Conservation (phyloP, 2,329 filamentous ascomycete genomes). For the Pseudopyrenochaeta lycopersici region DNA sequence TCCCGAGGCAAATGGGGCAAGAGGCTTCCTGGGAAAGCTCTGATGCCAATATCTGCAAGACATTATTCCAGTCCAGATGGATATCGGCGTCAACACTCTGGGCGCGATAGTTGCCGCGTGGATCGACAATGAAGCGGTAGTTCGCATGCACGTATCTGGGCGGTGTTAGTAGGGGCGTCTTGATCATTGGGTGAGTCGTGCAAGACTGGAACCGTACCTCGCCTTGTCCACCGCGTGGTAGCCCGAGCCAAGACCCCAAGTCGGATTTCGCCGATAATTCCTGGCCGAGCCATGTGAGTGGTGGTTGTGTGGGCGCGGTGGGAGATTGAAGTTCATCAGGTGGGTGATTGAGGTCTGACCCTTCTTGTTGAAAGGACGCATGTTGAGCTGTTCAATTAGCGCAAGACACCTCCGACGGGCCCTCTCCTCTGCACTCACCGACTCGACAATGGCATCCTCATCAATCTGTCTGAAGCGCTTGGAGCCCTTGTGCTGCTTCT, state of each 20-base stretch:
- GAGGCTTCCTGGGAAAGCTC: slow-evolving; percentile 86
- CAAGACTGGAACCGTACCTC: slow-evolving; percentile 60
- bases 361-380: slow-evolving; percentile 72
- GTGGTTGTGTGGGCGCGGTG: slow-evolving; percentile 73
- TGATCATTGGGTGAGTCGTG: background rate
- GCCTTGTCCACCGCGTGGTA: slow-evolving; percentile 93
- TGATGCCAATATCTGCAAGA: slow-evolving; percentile 91
- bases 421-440: slow-evolving; percentile 63
- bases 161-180: slow-evolving; percentile 8
- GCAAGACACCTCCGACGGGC: background rate
- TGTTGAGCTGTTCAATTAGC: slow-evolving; percentile 61
- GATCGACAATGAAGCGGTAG: slow-evolving; percentile 94
- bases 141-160: slow-evolving; percentile 88
- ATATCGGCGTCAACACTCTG: slow-evolving; percentile 89
- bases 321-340: slow-evolving; percentile 87
- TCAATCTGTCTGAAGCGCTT: slow-evolving; percentile 77
- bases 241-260: slow-evolving; percentile 86
- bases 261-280: slow-evolving; percentile 70
- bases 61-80: slow-evolving; percentile 87
- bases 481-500: slow-evolving; percentile 85
- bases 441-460: slow-evolving; percentile 88
- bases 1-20: slow-evolving; percentile 94
- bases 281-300: slow-evolving; percentile 64
- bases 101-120: slow-evolving; percentile 77
- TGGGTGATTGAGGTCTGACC: slow-evolving; percentile 98